Base-by-base conservation (phyloP, 2,329 filamentous ascomycete species). In the Pezicula neosporulosa region DNA sequence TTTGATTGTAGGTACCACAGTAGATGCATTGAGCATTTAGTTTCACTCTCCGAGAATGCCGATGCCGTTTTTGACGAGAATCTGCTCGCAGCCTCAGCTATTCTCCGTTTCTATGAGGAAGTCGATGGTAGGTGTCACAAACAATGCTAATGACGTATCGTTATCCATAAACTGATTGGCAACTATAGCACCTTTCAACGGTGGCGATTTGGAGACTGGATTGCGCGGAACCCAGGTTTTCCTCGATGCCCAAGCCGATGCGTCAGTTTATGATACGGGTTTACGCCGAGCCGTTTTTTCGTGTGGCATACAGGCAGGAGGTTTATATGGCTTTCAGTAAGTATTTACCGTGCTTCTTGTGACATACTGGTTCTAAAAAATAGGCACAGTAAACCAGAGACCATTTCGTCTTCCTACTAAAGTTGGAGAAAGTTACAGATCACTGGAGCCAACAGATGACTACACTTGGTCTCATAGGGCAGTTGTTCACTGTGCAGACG, bases 301-400 rank as follows among this genome's bases (percentile, higher is more conserved):
- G 74, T 72, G 68, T 76, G 4, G 72, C 74, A 10, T 62, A 77
- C 19, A 65, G 75, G 12, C 75, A 77, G 56, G 73, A 77, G 55
- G 67, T 77, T 13, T 73, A 74, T 52, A 69, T 73, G 10, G 72
- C 72, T 1, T 63, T 73, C 33, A 38, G 33, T 41, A 19, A 43
- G 8, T 43, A 21, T 43, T 16, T 37, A 13, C 12, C 12, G 12
- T 37, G 3, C 35, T 37, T 37, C 44, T 35, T 27, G 21, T 21
- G 21, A 5, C 5, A 21, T 5, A 21, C 21, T 21, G 21, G 21
- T 21, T 21, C 21, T 21, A 21, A 21, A 21, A 21, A 21, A 21
- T 21, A 5, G 21, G 21, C 21, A 21, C 5, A 21, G 21, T 21
- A 21, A 21, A 21, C 5, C 24, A 44, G 27, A 27, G 15, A 19